Evolutionary conservation across 352 stramenopile genomes (phyloP), one percentile per base, ranked within the genome.

Genomic region (Saprolegnia diclina): DNA sequence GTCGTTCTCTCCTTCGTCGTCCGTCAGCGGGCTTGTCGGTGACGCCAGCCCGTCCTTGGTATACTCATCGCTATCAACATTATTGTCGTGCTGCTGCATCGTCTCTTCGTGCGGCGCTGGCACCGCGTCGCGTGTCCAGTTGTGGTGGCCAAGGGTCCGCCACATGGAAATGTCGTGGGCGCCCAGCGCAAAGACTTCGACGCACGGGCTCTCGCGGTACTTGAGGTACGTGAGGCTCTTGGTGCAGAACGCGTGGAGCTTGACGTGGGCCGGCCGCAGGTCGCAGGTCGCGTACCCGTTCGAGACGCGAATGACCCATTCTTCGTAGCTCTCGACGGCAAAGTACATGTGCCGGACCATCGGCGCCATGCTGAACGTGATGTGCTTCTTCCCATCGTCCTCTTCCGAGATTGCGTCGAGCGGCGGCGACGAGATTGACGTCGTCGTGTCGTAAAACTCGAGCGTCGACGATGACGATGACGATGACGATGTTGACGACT

Each of bases 221-320:
- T 67, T 67, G 40, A 67, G 44, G 37, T 67, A 67, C 40, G 62
- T 59, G 35, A 67, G 24, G 29, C 40, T 57, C 29, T 67, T 67
- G 4, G 40, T 67, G 50, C 62, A 67, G 50, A 67, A 67, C 4
- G 18, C 62, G 14, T 55, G 38, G 11, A 67, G 32, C 50, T 67
- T 67, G 26, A 44, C 42, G 6, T 67, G 62, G 16, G 62, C 62
- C 5, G 62, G 62, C 55, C 62, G 62, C 5, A 3, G 4, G 50
- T 67, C 62, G 7, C 21, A 19, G 45, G 24, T 21, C 1, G 62
- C 38, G 55, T 55, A 67, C 9, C 62, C 62, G 3, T 57, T 44
- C 19, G 62, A 57, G 13, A 67, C 40, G 19, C 62, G 62, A 38
- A 67, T 26, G 18, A 67, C 62, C 18, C 46, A 32, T 16, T 67